Base-by-base conservation (phyloP, 106 monocot genomes). In the Dendrobium huoshanense region DNA sequence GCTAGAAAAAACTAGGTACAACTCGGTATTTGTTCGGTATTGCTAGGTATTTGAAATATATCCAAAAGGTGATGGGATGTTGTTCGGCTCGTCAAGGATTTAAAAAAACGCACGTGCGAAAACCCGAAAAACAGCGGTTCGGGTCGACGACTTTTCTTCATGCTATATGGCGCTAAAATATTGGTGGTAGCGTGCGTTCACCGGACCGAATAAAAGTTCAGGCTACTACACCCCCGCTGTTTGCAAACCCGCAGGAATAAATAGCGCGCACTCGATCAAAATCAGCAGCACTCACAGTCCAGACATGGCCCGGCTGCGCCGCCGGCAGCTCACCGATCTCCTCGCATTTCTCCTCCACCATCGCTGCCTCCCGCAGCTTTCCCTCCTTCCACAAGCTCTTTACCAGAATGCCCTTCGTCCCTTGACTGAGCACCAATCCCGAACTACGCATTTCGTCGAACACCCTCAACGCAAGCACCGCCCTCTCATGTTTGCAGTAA, bases 351-450 rank as follows among this genome's bases (percentile, higher is more conserved):
- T 92, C 92, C 87, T 94, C 90, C 56, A 94, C 97, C 67, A 47
- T 64, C 0, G 92, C 97, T 59, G 90, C 94, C 85, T 97, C 97
- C 44, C 89, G 68, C 5, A 92, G 82, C 84, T 88, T 97, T 68
- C 92, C 94, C 82, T 97, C 92, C 77, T 89, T 90, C 96, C 94
- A 97, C 82, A 97, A 74, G 86, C 90, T 94, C 84, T 87, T 97
- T 29, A 94, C 92, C 9, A 97, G 89, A 85, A 94, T 43, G 11
- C 75, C 73, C 72, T 92, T 94, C 3, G 87, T 89, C 20, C 54
- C 22, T 0, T 29, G 43, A 78, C 94, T 90, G 1, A 85, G 89
- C 25, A 78, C 44, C 82, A 90, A 42, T 22, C 80, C 80, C 11
- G 80, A 79, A 51, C 81, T 86, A 79, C 56, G 72, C 94, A 97